A percentile compares a stretch with the other conserved stretches of the same genome.
phyloP scores from a whole-genome alignment of 257 asterid species.

The Nicotiana undulata region DNA sequence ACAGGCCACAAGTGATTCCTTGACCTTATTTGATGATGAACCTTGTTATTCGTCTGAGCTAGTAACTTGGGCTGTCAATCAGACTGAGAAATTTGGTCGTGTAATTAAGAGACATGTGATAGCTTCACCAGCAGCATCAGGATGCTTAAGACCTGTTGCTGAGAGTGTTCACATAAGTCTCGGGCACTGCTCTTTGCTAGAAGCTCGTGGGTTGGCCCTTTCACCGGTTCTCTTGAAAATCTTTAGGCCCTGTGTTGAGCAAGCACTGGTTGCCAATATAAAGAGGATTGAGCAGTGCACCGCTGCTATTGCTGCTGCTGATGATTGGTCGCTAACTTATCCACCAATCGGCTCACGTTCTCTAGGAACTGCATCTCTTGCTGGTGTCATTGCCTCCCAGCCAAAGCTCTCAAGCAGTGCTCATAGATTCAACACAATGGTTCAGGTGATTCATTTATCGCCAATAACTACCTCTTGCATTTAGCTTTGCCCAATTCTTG shows the following conservation, averaged over 20 bases:
- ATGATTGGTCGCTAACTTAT: conserved; percentile 68
- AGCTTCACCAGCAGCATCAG: conserved; percentile 84
- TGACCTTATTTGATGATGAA: conserved; percentile 73
- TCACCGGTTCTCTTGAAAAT: conserved; percentile 65
- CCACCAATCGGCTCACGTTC: conserved; percentile 55
- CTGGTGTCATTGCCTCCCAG: conserved; percentile 34
- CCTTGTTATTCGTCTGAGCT: conserved; percentile 80
- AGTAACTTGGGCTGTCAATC: conserved; percentile 77
- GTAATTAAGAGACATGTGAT: conserved; percentile 55
- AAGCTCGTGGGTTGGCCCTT: conserved; percentile 77
- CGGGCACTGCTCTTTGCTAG: conserved; percentile 70
- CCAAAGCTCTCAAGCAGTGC: conserved; percentile 80
- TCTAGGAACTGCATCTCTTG: conserved; percentile 35
- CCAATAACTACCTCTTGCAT: neutral
- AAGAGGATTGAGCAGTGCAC: conserved; percentile 69
- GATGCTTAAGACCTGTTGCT: conserved; percentile 68
- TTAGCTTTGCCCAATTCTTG: neutral
- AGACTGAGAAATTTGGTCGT: conserved; percentile 47
- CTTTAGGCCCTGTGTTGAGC: conserved; percentile 70
- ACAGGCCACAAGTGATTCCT: conserved; percentile 72
- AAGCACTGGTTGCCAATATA: conserved; percentile 54
- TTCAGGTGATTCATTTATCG: conserved; percentile 45
- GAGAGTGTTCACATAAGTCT: conserved; percentile 73
- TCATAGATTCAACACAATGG: conserved; percentile 71
- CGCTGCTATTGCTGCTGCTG: conserved; percentile 80